Percentiles rank a stretch among this genome's conserved stretches.
These are phyloP conservation scores for Gyrodon lividus DNA, from an alignment of 768 basidiomycete genomes.

Conservation along the genomic window DNA sequence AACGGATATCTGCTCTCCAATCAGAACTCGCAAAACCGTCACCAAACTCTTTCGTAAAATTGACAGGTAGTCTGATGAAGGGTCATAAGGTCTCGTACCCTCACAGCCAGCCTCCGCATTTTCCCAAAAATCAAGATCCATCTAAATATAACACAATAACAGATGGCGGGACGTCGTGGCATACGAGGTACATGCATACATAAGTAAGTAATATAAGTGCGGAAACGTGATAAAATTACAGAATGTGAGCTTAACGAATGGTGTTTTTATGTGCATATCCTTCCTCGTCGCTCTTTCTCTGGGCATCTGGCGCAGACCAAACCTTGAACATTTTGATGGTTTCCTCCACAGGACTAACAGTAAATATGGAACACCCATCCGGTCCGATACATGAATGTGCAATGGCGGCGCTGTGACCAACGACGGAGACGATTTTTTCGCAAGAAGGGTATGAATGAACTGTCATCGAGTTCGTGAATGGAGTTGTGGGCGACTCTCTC, in stretches of 20 bases:
- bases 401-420: constrained; percentile 54
- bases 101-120: background rate
- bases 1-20: no score
- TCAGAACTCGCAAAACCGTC: no score
- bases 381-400: constrained; percentile 64
- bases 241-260: constrained; percentile 23
- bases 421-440: constrained; percentile 50
- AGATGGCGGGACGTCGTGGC: constrained; percentile 6
- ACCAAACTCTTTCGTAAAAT: no score
- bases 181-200: constrained; percentile 11
- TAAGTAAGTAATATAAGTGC: constrained; percentile 11
- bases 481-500: constrained; percentile 22
- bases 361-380: constrained; percentile 61
- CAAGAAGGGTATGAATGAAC: constrained; percentile 55
- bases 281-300: constrained; percentile 16
- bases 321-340: constrained; percentile 75
- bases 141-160: constrained; percentile 6
- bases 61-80: no score
- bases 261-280: constrained; percentile 23
- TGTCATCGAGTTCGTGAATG: constrained; percentile 43
- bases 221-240: constrained; percentile 1
- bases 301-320: constrained; percentile 40
- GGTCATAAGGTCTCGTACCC: no score
- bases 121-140: background rate
- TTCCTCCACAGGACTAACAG: constrained; percentile 62